Evolutionary conservation across 2,329 filamentous ascomycete species (phyloP).

Genomic region (Aspergillus novofumigatus): DNA sequence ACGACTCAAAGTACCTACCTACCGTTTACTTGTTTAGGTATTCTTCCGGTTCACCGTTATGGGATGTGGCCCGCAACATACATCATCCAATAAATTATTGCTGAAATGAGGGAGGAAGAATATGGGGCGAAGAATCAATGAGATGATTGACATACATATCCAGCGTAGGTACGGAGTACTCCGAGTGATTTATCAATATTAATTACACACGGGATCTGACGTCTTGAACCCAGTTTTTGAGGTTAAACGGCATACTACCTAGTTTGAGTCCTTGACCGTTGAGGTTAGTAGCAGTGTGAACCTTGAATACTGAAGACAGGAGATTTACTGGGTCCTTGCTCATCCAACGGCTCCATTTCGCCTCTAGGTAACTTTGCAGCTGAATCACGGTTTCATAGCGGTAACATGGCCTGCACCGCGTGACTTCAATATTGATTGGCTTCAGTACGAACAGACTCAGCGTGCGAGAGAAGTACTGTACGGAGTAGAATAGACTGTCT

Average conservation of each 20-base stretch:
- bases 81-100: not conserved
- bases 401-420: not conserved
- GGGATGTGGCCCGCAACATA: not conserved
- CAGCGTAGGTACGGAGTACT: not conserved
- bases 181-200: not conserved
- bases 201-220: not conserved
- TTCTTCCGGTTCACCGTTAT: not conserved
- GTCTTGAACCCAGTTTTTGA: not conserved
- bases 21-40: no score
- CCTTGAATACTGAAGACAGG: not conserved
- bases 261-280: not conserved
- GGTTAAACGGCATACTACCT: not conserved
- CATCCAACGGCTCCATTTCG: not conserved
- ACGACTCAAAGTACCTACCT: no score
- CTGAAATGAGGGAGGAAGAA: not conserved
- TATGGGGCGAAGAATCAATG: not conserved
- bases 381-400: not conserved
- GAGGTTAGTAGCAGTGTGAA: not conserved
- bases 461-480: not conserved
- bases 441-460: not conserved
- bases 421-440: not conserved
- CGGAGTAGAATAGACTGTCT: not conserved
- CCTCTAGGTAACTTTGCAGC: not conserved
- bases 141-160: not conserved
- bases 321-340: not conserved